phyloP scores from a whole-genome alignment of 805 yeast species.

The Starmerella roubikii region DNA sequence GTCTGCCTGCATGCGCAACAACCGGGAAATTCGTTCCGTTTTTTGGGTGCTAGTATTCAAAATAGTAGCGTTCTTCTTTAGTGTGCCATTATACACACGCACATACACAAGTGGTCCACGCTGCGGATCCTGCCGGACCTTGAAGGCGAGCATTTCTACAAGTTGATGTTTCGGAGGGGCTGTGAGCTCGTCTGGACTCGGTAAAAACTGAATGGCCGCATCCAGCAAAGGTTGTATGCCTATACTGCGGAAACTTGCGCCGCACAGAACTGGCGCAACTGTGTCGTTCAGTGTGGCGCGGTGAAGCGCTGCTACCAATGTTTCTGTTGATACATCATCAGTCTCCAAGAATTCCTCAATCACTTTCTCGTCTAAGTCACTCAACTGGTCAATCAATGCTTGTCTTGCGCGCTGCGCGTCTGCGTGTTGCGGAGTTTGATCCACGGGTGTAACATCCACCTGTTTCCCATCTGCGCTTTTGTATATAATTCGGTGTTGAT shows the following conservation, averaged over 20 bases:
- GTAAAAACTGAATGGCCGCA: slow-evolving; percentile 62
- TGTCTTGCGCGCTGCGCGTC: slow-evolving; percentile 34
- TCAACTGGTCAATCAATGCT: slow-evolving; percentile 67
- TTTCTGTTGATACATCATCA: slow-evolving; percentile 36
- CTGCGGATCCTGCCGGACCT: slow-evolving; percentile 68
- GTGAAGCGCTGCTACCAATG: slow-evolving; percentile 49
- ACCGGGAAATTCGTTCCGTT: slow-evolving; percentile 49
- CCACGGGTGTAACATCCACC: slow-evolving; percentile 31
- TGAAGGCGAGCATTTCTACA: slow-evolving; percentile 76
- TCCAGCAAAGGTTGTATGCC: slow-evolving; percentile 93
- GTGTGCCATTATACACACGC: slow-evolving; percentile 72
- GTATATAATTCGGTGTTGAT: slow-evolving; percentile 34
- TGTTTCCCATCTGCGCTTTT: slow-evolving; percentile 42
- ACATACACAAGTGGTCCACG: slow-evolving; percentile 75
- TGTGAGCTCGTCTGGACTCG: slow-evolving; percentile 43
- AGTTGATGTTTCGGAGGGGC: slow-evolving; percentile 29
- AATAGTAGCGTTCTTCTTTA: slow-evolving; percentile 49
- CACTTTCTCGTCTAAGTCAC: slow-evolving; percentile 67
- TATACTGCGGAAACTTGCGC: slow-evolving; percentile 80
- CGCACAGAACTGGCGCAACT: slow-evolving; percentile 75
- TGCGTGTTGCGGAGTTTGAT: slow-evolving; percentile 19
- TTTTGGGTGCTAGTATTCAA: slow-evolving; percentile 58
- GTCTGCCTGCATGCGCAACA: slow-evolving; percentile 81
- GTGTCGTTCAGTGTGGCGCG: slow-evolving; percentile 43
- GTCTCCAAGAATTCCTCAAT: slow-evolving; percentile 61